phyloP scores from a whole-genome alignment of 2,329 filamentous ascomycete species.

The Endothia cerciana region DNA sequence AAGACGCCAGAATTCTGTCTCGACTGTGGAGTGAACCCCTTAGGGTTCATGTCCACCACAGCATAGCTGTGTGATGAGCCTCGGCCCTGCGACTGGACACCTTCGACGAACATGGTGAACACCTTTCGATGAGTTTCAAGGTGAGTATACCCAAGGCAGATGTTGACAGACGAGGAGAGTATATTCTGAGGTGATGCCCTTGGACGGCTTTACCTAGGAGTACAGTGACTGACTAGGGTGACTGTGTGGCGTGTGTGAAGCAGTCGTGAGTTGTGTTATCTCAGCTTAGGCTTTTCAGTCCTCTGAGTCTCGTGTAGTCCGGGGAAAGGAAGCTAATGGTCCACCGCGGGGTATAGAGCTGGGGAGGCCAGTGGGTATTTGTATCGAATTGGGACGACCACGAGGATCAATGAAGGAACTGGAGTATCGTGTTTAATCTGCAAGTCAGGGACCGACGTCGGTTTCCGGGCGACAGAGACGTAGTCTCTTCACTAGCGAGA shows the following conservation, averaged over 20 bases:
- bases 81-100: slow-evolving; percentile 20
- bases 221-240: neutral
- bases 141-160: neutral
- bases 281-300: neutral
- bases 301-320: slow-evolving; percentile 9
- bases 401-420: slow-evolving; percentile 17
- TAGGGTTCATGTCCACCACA: slow-evolving; percentile 13
- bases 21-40: slow-evolving; percentile 30
- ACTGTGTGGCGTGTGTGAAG: neutral
- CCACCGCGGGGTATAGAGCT: slow-evolving; percentile 20
- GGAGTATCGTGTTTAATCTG: slow-evolving; percentile 20
- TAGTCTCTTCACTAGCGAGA: slow-evolving; percentile 46
- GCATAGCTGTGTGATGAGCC: slow-evolving; percentile 20
- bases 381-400: slow-evolving; percentile 19
- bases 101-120: slow-evolving; percentile 26
- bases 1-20: slow-evolving; percentile 32
- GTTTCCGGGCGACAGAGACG: slow-evolving; percentile 29
- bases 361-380: slow-evolving; percentile 26
- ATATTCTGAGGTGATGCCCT: neutral
- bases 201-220: neutral
- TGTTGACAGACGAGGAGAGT: neutral
- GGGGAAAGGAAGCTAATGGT: slow-evolving; percentile 8
- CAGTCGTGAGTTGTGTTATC: slow-evolving; percentile 1
- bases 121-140: neutral
- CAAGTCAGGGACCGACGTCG: slow-evolving; percentile 36